Conservation (phyloP, 345 rosid species). For the Noccaea caerulescens region DNA sequence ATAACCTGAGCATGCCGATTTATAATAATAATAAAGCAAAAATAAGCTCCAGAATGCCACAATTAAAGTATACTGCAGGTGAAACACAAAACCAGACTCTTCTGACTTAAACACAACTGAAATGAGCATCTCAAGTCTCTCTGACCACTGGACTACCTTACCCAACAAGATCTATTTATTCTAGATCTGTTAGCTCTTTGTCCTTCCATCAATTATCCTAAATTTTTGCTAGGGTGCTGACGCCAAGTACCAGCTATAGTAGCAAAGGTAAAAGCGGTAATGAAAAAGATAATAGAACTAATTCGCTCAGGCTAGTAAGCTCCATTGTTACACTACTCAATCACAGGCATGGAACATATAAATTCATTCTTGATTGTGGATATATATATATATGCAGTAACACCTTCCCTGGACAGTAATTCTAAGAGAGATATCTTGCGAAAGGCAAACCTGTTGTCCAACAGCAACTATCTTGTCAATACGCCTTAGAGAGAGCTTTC, state of each 20-base stretch:
- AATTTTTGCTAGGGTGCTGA: conserved; percentile 12
- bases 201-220: conserved; percentile 30
- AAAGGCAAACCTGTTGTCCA: conserved; percentile 86
- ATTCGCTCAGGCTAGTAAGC: conserved; percentile 3
- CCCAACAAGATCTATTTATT: conserved; percentile 24
- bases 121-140: conserved; percentile 21
- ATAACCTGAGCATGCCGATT: conserved; percentile 14
- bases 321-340: conserved; percentile 7
- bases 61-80: conserved; percentile 21
- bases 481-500: conserved; percentile 91
- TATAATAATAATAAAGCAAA: conserved; percentile 18
- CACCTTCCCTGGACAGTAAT: conserved; percentile 10
- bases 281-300: not conserved
- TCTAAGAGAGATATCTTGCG: conserved; percentile 3
- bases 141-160: conserved; percentile 16
- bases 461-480: conserved; percentile 87
- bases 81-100: conserved; percentile 20
- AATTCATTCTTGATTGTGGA: conserved; percentile 4
- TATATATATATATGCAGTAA: conserved; percentile 4
- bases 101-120: conserved; percentile 7
- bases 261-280: conserved; percentile 20
- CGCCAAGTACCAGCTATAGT: not conserved
- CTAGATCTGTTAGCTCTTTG: conserved; percentile 15
- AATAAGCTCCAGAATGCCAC: conserved; percentile 20
- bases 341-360: conserved; percentile 22